Evolutionary conservation across 257 asterid genomes (phyloP).

Genomic region (Lantana camara): DNA sequence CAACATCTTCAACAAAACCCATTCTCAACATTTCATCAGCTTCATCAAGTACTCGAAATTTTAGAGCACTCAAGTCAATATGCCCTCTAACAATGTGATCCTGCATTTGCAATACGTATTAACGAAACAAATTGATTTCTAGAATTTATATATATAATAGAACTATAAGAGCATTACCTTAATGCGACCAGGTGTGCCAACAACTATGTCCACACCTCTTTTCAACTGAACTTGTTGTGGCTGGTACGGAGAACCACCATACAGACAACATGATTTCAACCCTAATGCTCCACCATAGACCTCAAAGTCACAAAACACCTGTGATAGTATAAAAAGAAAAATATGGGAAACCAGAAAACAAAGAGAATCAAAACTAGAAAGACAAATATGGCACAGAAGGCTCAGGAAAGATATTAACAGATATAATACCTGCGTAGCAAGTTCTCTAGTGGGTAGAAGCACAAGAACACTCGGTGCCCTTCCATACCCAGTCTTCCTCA

Average conservation of each 20-base stretch:
- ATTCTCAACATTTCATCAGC: constrained; percentile 82
- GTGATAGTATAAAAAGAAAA: background rate
- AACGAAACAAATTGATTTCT: too few species aligned
- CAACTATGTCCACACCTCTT: constrained; percentile 64
- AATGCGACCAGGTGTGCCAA: constrained; percentile 73
- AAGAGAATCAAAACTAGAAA: background rate
- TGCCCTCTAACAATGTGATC: constrained; percentile 64
- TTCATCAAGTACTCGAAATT: constrained; percentile 78
- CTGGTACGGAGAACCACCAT: constrained; percentile 60
- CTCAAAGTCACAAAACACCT: constrained; percentile 66
- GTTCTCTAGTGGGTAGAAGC: constrained; percentile 70
- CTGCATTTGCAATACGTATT: too few species aligned
- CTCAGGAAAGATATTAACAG: background rate
- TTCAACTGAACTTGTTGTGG: constrained; percentile 47
- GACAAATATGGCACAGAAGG: too few species aligned
- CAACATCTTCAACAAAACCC: constrained; percentile 82
- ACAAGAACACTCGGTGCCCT: constrained; percentile 66
- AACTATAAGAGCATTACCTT: constrained; percentile 38
- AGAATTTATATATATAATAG: background rate
- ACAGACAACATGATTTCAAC: constrained; percentile 58
- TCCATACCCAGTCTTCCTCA: constrained; percentile 58
- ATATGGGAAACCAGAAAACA: background rate
- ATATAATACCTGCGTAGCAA: constrained; percentile 57
- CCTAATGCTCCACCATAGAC: constrained; percentile 64
- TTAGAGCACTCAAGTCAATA: constrained; percentile 52